A percentile compares a stretch with the other conserved stretches of the same genome.
phyloP scores from a whole-genome alignment of 1,284 basidiomycete species.

The Volvariella volvacea region DNA sequence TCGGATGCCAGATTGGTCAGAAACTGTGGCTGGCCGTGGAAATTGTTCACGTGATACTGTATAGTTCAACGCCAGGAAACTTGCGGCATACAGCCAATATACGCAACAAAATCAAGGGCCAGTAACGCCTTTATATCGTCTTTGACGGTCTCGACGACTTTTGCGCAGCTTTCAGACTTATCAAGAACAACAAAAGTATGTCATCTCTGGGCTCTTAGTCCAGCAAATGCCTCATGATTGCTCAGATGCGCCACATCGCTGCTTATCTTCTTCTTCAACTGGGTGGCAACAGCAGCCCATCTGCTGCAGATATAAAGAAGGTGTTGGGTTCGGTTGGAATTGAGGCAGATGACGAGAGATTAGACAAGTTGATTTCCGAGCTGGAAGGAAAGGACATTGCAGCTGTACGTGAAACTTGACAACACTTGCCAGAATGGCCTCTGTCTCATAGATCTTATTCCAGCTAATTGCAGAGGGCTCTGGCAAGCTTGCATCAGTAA shows the following conservation, averaged over 20 bases:
- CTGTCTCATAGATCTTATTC: conserved; percentile 4
- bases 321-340: conserved; percentile 87
- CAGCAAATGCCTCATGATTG: not conserved
- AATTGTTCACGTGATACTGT: conserved; percentile 46
- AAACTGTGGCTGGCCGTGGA: conserved; percentile 29
- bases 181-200: conserved; percentile 10
- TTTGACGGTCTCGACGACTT: too few species aligned
- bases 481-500: conserved; percentile 90
- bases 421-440: not conserved
- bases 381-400: conserved; percentile 90
- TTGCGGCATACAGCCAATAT: conserved; percentile 5
- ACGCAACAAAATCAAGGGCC: conserved; percentile 5
- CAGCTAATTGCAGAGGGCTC: conserved; percentile 92
- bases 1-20: conserved; percentile 30
- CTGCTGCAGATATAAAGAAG: conserved; percentile 85
- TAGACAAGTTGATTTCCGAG: conserved; percentile 87
- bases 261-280: conserved; percentile 96
- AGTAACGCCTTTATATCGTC: too few species aligned
- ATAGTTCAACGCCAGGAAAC: conserved; percentile 34
- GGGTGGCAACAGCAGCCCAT: conserved; percentile 89
- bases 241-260: conserved; percentile 93
- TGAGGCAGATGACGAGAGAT: conserved; percentile 81
- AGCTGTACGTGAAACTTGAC: conserved; percentile 40
- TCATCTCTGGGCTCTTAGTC: too few species aligned
- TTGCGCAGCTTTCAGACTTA: conserved; percentile 10